Evolutionary conservation across 345 rosid species (phyloP).

Genomic region (Litchi chinensis): DNA sequence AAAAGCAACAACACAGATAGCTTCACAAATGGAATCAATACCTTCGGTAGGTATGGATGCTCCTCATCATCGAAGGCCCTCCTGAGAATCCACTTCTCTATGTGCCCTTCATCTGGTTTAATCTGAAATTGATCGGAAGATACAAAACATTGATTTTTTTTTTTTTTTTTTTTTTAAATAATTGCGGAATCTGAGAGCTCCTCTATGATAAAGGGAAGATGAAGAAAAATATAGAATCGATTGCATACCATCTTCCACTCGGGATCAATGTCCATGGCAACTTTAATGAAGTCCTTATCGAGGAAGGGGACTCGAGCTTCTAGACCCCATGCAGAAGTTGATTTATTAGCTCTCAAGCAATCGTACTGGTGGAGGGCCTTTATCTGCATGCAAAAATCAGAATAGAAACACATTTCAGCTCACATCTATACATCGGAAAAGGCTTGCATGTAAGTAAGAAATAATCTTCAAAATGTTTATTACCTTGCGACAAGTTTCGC

Average conservation of each 20-base stretch:
- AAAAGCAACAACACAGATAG: background rate
- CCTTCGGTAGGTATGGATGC: conserved; percentile 87
- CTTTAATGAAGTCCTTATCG: conserved; percentile 79
- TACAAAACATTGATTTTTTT: too few relatives aligned
- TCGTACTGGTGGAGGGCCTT: conserved; percentile 93
- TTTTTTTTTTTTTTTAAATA: too few relatives aligned
- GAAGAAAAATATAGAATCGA: background rate
- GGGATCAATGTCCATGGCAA: conserved; percentile 87
- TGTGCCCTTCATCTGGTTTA: conserved; percentile 61
- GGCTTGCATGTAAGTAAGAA: background rate
- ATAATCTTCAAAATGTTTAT: background rate
- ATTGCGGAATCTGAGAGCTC: background rate
- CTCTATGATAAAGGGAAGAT: background rate
- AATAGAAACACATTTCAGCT: background rate
- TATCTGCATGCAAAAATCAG: conserved; percentile 48
- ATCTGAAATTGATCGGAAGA: conserved; percentile 41
- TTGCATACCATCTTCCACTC: conserved; percentile 75
- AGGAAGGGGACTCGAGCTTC: conserved; percentile 94
- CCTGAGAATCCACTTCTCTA: conserved; percentile 89
- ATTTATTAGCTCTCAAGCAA: conserved; percentile 90
- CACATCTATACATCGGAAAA: background rate
- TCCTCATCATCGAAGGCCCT: conserved; percentile 88
- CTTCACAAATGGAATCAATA: conserved; percentile 6
- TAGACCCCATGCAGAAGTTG: conserved; percentile 95
- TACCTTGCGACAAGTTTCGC: conserved; percentile 90